Evolutionary conservation across 163 green algal genomes (phyloP).

Genomic region (Trebouxia gelatinosa): DNA sequence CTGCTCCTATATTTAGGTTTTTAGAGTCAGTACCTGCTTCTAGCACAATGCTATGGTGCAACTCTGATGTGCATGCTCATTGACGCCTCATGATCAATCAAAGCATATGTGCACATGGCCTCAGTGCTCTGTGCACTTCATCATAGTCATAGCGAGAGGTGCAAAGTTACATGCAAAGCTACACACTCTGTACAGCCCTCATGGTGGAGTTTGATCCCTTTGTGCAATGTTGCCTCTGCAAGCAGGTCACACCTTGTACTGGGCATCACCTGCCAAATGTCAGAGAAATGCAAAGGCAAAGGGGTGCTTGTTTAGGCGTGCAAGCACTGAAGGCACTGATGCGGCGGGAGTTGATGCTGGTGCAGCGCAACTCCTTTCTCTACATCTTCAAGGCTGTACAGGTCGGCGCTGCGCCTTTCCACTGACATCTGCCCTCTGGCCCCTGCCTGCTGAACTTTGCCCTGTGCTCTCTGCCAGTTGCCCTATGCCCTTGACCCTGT

Average conservation of each 20-base stretch:
- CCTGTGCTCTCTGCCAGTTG: background rate
- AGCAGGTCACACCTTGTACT: background rate
- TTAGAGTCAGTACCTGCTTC: background rate
- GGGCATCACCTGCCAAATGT: background rate
- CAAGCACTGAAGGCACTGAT: constrained; percentile 27
- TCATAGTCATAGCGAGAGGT: background rate
- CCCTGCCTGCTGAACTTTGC: background rate
- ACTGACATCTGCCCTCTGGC: background rate
- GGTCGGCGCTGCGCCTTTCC: constrained; percentile 41
- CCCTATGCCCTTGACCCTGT: background rate
- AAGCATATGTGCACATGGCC: background rate
- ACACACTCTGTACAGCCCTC: background rate
- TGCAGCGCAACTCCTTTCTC: constrained; percentile 46
- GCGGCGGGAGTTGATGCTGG: constrained; percentile 13
- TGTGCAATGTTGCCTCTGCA: background rate
- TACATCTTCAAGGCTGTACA: constrained; percentile 49
- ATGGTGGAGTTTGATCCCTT: constrained; percentile 31
- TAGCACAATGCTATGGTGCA: background rate
- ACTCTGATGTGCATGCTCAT: background rate
- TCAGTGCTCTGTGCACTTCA: background rate
- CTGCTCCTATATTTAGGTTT: background rate
- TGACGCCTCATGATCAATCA: no score
- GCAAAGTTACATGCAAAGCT: background rate
- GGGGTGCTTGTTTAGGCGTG: background rate
- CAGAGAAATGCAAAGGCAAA: background rate